Evolutionary conservation across 2,329 filamentous ascomycete species (phyloP).

Genomic region (Raffaelea ambrosiae): DNA sequence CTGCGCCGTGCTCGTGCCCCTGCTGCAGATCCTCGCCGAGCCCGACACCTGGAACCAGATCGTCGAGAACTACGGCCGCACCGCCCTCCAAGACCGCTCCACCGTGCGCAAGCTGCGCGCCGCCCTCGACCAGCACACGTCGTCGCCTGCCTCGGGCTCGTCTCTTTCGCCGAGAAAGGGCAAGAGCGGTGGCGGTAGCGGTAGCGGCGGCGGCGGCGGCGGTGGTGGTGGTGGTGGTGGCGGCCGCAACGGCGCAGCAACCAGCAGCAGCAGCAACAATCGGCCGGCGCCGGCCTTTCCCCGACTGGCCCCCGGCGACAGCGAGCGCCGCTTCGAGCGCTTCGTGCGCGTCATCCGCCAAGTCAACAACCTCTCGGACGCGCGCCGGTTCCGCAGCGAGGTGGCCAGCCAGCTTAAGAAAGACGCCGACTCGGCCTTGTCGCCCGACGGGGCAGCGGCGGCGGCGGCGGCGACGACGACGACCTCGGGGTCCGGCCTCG

Average conservation of each 20-base stretch:
- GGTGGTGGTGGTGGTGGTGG: background rate
- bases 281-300: slow-evolving; percentile 49
- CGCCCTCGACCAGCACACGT: slow-evolving; percentile 88
- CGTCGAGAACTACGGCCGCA: slow-evolving; percentile 80
- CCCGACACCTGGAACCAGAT: slow-evolving; percentile 97
- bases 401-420: slow-evolving; percentile 85
- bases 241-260: too few relatives aligned
- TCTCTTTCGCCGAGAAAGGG: background rate
- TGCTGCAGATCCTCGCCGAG: slow-evolving; percentile 73
- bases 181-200: slow-evolving; percentile 1
- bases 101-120: slow-evolving; percentile 87
- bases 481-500: too few relatives aligned
- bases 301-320: slow-evolving; percentile 70
- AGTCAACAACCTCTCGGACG: slow-evolving; percentile 86
- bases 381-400: slow-evolving; percentile 83
- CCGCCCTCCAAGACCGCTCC: slow-evolving; percentile 88
- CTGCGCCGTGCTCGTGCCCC: slow-evolving; percentile 79
- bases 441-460: too few relatives aligned
- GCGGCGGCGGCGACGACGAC: background rate
- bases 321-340: slow-evolving; percentile 86
- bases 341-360: slow-evolving; percentile 86
- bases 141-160: slow-evolving; percentile 54
- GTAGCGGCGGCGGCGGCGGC: background rate
- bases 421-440: slow-evolving; percentile 52
- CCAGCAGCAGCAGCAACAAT: too few relatives aligned